A percentile compares a stretch with the other conserved stretches of the same genome.
Evolutionary conservation across 441 rosid species (phyloP).

Genomic region (Euphorbia schlechtendalii): DNA sequence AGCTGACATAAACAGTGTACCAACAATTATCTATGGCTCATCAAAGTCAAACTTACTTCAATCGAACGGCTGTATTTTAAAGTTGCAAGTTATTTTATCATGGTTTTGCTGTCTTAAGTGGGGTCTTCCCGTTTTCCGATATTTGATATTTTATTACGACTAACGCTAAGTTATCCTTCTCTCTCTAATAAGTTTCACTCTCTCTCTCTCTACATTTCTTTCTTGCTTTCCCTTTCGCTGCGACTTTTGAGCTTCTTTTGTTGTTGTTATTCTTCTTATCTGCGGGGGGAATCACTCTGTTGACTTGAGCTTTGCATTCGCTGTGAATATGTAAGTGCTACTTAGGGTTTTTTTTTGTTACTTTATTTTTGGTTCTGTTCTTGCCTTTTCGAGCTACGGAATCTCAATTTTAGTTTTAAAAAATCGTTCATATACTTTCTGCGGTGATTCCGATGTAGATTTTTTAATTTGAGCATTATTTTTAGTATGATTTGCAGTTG

Average conservation of each 20-base stretch:
- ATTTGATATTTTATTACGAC: conserved; percentile 22
- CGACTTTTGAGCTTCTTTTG: conserved; percentile 37
- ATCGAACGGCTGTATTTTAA: conserved; percentile 28
- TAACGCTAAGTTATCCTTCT: conserved; percentile 24
- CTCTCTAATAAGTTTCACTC: conserved; percentile 16
- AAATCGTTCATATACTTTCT: conserved; percentile 1
- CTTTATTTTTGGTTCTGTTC: conserved; percentile 1
- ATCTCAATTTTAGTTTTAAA: conserved; percentile 15
- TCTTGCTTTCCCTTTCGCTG: conserved; percentile 2
- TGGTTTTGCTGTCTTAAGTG: background rate
- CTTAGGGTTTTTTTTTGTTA: conserved; percentile 23
- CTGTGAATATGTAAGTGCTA: conserved; percentile 27
- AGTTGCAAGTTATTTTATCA: background rate
- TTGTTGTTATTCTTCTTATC: conserved; percentile 21
- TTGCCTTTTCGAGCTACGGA: background rate
- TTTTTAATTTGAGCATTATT: conserved; percentile 13
- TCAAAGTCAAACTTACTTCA: conserved; percentile 14
- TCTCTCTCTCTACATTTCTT: conserved; percentile 12
- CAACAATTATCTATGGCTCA: too few species aligned
- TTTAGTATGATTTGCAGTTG: background rate
- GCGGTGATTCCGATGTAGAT: conserved; percentile 18
- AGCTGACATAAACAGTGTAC: too few species aligned
- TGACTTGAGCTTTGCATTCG: conserved; percentile 10
- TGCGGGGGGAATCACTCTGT: conserved; percentile 22
- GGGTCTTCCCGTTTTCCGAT: conserved; percentile 19